Base-by-base conservation (phyloP, 2,329 filamentous ascomycete species). In the Diaporthe sp. region DNA sequence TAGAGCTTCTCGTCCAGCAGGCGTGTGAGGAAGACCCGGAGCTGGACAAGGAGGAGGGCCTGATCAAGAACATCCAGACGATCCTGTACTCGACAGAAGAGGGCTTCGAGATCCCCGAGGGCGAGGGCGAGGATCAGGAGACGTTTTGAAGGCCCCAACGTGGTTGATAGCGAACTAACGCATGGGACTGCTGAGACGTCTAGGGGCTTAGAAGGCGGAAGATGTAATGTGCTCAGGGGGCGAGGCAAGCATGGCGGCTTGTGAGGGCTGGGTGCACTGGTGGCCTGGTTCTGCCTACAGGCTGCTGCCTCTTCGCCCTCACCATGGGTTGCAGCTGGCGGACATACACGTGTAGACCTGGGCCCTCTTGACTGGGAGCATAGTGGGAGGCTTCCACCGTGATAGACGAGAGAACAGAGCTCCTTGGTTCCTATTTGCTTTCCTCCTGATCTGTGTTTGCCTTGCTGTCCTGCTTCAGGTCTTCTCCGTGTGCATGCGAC, bases 61-160 rank as follows among this genome's bases (percentile, higher is more conserved):
- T 99, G 78, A 91, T 98, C 84, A 98, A 98, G 91, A 93, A 96
- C 84, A 98, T 99, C 84, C 97, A 99, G 88, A 92, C 92, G 46
- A 98, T 98, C 83, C 89, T 99, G 78, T 99, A 99, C 90, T 98
- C 95, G 77, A 99, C 97, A 77, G 97, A 99, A 89, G 92, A 94
- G 80, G 92, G 93, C 46, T 98, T 98, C 81, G 95, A 98, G 88
- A 98, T 98, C 81, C 95, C 95, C 8, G 92, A 92, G 68, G 94
- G 96, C 83, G 91, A 88, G 31, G 93, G 95, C 81, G 94, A 97
- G 84, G 91, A 88, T 83, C 93, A 96, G 84, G 94, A 97, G 90
- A 95, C 94, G 72, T 95, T 95, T 81, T 95, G 85, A 84, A 78
- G 49, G 42, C 17, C 57, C 19, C 55, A 17, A 46, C 6, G 6